Evolutionary conservation across 495 filamentous ascomycete genomes (phyloP), one percentile per base, ranked within the genome.

Genomic region (Pyrenula aspistea): DNA sequence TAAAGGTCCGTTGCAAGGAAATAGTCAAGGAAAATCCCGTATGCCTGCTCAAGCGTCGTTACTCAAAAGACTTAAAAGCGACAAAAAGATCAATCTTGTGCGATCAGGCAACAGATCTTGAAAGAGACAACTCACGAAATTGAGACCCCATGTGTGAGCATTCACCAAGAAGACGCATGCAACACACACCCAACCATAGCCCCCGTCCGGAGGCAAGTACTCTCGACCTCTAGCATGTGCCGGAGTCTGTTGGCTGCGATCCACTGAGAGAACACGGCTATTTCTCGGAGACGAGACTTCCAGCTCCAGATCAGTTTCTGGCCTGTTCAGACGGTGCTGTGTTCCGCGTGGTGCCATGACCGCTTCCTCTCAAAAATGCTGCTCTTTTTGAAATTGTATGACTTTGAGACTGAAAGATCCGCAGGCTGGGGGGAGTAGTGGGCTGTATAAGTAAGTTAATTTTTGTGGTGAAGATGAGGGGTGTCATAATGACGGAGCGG

Each of bases 21-120:
- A 63, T 83, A 77, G 11, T 79, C 77, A 0, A 88, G 77, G 63
- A 82, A 86, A 8, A 89, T 78, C 11, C 80, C 79, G 61, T 78
- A 88, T 2, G 77, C 72, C 77, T 82, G 58, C 8, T 42, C 31
- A 42, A 42, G 31, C 31, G 8, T 42, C 15, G 15, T 42, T 42
- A 42, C 4, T 12, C 22, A 47, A 20, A 19, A 23, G 53, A 51
- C 50, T 42, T 31, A 23, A 8, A 59, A n/a, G 12, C 20, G 19
- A 51, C 31, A 25, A 12, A 22, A 2, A 20, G 2, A 42, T 12
- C 2, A 59, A 20, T 51, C n/a, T 57, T 22, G 25, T 20, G 10
- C 12, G 23, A 22, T 2, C 20, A 56, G 0, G 10, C 51, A 22
- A 15, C 21, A 24, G 15, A n/a, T 20, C 1, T 1, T 3, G 8